Base-by-base conservation (phyloP, 2,329 filamentous ascomycete species). In the Pezicula radicicola region DNA sequence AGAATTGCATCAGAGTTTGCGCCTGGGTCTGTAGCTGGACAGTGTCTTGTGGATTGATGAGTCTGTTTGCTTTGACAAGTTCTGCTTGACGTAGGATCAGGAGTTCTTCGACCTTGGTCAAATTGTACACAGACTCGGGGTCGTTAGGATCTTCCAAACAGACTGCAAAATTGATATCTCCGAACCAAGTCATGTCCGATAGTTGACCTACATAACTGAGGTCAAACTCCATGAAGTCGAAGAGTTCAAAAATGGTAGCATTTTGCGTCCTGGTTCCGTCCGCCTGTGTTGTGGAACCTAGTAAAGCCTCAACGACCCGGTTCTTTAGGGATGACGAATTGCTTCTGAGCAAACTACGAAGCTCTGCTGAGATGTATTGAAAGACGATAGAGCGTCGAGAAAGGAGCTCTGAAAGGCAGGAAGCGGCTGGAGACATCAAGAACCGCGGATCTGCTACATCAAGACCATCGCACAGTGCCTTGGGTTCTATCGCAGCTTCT, bases 181-280 rank as follows among this genome's bases (percentile, higher is more conserved):
- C 72, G 55, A 92, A 86, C 55, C 81, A 81, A 39, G 75, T 71
- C 18, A 88, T 72, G 5, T 75, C 67, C 3, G 84, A 83, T 2
- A 79, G 68, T 2, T 78, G 65, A 4, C 73, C 67, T 41, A 72
- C 62, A 12, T 69, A 68, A 1, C 72, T 69, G 37, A 85, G 75
- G 45, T 81, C 77, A 10, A 87, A 69, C 55, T 89, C 85, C 54
- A 94, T 80, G 63, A 97, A 97, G 70, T 99, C 94, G 62, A 96
- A 94, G 19, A 97, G 78, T 58, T 97, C 91, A 63, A 97, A 96
- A 6, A 97, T 80, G 3, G 88, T 91, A 1, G 87, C 80, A 52
- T 91, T 88, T 27, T 76, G 73, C 54, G 36, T 88, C 74, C 5
- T 83, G 75, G 49, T 89, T 81, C 87, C 85, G 53, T 82, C 83